A percentile compares a stretch with the other conserved stretches of the same genome.
Evolutionary conservation across 176 grass and related monocot genomes (phyloP).

Genomic region (Eragrostis curvula): DNA sequence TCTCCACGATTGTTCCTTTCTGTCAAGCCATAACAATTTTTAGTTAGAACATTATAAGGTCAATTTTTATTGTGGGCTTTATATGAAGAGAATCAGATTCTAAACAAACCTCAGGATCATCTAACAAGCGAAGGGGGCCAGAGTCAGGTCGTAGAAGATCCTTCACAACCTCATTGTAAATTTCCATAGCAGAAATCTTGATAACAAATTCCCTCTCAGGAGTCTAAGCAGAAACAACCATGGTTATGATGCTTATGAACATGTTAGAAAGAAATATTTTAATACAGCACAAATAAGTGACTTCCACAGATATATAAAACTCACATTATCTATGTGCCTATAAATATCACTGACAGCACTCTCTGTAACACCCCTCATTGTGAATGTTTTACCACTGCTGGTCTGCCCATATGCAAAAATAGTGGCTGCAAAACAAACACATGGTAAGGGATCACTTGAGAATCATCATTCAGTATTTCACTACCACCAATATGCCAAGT

Average conservation of each 20-base stretch:
- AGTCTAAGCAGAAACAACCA: constrained; percentile 53
- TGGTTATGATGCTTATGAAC: constrained; percentile 2
- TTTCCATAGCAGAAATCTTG: constrained; percentile 72
- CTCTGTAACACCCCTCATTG: constrained; percentile 90
- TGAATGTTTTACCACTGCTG: constrained; percentile 98
- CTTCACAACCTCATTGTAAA: constrained; percentile 97
- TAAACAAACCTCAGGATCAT: constrained; percentile 92
- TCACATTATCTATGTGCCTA: constrained; percentile 60
- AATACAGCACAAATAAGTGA: neutral
- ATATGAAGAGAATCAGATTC: neutral
- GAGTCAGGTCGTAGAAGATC: constrained; percentile 93
- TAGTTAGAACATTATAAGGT: constrained; percentile 23
- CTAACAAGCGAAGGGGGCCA: constrained; percentile 83
- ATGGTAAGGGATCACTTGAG: neutral
- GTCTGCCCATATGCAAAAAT: constrained; percentile 97
- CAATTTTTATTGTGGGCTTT: constrained; percentile 3
- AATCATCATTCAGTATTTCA: constrained; percentile 13
- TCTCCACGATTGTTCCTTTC: constrained; percentile 98
- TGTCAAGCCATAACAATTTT: constrained; percentile 41
- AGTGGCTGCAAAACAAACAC: constrained; percentile 60
- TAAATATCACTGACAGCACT: constrained; percentile 87
- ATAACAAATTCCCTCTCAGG: constrained; percentile 75
- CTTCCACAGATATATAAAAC: constrained; percentile 37
- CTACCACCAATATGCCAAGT: neutral
- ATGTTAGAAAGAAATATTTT: constrained; percentile 25